Conservation (phyloP, 257 asterid species). For the Ehretia macrophylla region DNA sequence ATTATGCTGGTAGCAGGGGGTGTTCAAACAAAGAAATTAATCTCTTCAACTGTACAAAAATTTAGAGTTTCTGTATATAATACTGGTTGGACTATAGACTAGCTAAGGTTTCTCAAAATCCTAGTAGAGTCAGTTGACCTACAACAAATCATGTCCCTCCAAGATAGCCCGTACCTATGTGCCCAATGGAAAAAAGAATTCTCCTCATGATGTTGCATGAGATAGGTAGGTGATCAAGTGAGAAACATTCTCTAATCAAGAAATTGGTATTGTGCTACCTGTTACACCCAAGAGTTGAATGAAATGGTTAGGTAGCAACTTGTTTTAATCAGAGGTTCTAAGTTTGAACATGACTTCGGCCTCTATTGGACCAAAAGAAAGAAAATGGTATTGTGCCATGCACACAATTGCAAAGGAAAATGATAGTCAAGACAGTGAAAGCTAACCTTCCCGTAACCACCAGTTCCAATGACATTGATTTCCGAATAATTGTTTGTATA, state of each 20-base stretch:
- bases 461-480: constrained; percentile 53
- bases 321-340: too few relatives aligned
- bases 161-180: not conserved
- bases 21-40: too few relatives aligned
- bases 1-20: not conserved
- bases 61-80: not conserved
- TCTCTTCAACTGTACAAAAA: too few relatives aligned
- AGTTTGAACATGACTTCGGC: too few relatives aligned
- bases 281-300: too few relatives aligned
- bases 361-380: too few relatives aligned
- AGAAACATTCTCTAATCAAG: not conserved
- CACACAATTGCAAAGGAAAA: not conserved
- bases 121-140: not conserved
- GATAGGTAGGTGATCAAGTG: too few relatives aligned
- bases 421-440: not conserved
- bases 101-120: not conserved
- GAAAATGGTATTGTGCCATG: too few relatives aligned
- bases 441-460: constrained; percentile 90
- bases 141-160: not conserved
- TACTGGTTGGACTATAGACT: not conserved
- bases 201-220: too few relatives aligned
- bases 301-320: too few relatives aligned
- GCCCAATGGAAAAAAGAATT: too few relatives aligned
- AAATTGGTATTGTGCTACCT: not conserved
- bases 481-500: constrained; percentile 67